These are phyloP conservation scores for Stagonosporopsis vannaccii DNA, from an alignment of 2,329 filamentous ascomycete species.

Conservation along the genomic window DNA sequence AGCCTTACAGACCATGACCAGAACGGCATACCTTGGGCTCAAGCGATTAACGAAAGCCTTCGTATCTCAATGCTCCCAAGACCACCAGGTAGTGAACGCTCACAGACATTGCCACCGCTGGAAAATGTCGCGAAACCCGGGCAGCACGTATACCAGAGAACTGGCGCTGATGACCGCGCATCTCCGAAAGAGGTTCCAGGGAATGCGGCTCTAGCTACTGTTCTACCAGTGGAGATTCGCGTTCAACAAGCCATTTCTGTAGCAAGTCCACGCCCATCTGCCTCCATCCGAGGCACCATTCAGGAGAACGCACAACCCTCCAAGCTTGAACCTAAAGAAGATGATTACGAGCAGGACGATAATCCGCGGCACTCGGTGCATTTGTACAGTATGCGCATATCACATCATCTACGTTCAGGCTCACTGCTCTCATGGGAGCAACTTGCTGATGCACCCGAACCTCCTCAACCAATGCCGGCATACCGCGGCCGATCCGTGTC, in stretches of 20 bases:
- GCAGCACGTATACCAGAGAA: background rate
- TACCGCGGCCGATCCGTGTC: constrained; percentile 29
- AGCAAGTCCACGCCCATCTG: constrained; percentile 25
- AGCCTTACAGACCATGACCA: constrained; percentile 35
- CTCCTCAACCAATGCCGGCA: constrained; percentile 21
- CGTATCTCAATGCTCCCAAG: constrained; percentile 38
- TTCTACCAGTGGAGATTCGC: constrained; percentile 23
- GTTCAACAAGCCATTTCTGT: constrained; percentile 31
- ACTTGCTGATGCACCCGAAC: constrained; percentile 30
- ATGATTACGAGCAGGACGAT: constrained; percentile 22
- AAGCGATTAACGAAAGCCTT: constrained; percentile 39
- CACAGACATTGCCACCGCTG: constrained; percentile 13
- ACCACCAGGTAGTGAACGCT: constrained; percentile 24
- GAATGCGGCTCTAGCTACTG: background rate
- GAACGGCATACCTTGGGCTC: constrained; percentile 38
- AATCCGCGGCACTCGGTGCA: constrained; percentile 46
- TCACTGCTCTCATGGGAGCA: constrained; percentile 50
- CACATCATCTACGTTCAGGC: constrained; percentile 53
- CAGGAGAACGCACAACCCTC: constrained; percentile 17
- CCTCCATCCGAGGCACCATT: constrained; percentile 18
- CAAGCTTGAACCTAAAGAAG: background rate
- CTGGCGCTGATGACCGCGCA: no score
- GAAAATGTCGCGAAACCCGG: background rate
- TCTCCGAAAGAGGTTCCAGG: background rate
- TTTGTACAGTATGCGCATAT: constrained; percentile 55